These are phyloP conservation scores for Paraphaeosphaeria sporulosa DNA, from an alignment of 2,329 filamentous ascomycete species.

Conservation along the genomic window DNA sequence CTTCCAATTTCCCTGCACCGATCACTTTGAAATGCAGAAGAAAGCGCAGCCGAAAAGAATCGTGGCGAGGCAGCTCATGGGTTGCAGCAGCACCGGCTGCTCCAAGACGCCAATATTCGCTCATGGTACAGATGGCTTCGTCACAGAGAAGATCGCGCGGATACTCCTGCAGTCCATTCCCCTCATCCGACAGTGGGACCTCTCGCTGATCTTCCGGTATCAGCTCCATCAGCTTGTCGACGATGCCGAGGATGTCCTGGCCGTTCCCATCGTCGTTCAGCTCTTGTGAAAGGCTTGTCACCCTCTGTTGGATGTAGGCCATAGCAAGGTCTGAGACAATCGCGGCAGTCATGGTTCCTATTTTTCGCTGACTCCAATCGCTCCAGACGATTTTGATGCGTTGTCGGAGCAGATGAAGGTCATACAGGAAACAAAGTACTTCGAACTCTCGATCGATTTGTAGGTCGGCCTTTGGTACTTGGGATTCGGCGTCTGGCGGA, in stretches of 20 bases:
- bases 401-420: conserved; percentile 22
- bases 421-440: conserved; percentile 27
- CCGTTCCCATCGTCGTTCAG: conserved; percentile 4
- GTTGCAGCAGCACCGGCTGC: background rate
- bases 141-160: conserved; percentile 18
- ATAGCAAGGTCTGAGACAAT: conserved; percentile 26
- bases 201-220: background rate
- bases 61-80: background rate
- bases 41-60: conserved; percentile 15
- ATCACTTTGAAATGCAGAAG: conserved; percentile 21
- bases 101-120: background rate
- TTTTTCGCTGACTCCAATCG: conserved; percentile 15
- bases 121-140: conserved; percentile 13
- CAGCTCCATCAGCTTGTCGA: conserved; percentile 14
- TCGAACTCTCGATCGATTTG: conserved; percentile 22
- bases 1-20: conserved; percentile 9
- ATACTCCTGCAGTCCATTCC: background rate
- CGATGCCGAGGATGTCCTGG: conserved; percentile 8
- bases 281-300: conserved; percentile 19
- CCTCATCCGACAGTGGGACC: background rate
- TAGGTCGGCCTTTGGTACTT: conserved; percentile 19
- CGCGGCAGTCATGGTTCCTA: conserved; percentile 21
- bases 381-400: conserved; percentile 20
- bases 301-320: conserved; percentile 21
- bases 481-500: background rate